Evolutionary conservation across 805 yeast species (phyloP).

Genomic region (Grigorovia yakushimaensis): DNA sequence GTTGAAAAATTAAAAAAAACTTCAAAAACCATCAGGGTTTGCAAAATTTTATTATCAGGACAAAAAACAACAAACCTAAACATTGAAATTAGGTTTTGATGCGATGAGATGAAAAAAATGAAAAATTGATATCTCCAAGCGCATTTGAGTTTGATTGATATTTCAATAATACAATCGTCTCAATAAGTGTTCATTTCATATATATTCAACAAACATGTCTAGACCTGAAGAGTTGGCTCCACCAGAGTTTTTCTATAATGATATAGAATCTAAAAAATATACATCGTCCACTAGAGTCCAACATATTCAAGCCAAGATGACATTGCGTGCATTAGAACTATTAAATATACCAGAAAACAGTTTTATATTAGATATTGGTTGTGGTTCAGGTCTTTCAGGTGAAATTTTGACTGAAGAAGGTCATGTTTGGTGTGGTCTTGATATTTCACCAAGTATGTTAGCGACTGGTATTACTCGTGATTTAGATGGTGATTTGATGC

Average conservation of each 20-base stretch:
- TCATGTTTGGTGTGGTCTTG: constrained; percentile 92
- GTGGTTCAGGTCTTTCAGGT: constrained; percentile 95
- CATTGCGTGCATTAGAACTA: constrained; percentile 82
- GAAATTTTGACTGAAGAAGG: constrained; percentile 92
- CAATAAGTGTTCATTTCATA: too few species aligned
- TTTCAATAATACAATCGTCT: neutral
- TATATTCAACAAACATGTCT: constrained; percentile 52
- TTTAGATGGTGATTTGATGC: constrained; percentile 84
- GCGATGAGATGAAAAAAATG: neutral
- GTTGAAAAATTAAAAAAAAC: too few species aligned
- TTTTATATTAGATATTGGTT: constrained; percentile 81
- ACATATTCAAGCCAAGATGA: constrained; percentile 97
- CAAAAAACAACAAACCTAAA: neutral
- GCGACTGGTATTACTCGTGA: constrained; percentile 90
- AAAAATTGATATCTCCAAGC: constrained; percentile 1
- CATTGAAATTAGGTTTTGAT: neutral
- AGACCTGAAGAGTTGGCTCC: constrained; percentile 97
- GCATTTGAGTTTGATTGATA: neutral
- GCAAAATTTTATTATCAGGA: too few species aligned
- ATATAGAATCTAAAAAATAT: constrained; percentile 79
- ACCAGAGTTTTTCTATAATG: constrained; percentile 91
- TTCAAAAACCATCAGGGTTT: too few species aligned
- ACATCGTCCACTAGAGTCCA: constrained; percentile 94
- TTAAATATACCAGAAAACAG: constrained; percentile 61
- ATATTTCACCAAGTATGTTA: constrained; percentile 90